These are phyloP conservation scores for Starmerella davenportii DNA, from an alignment of 805 yeast species.

Conservation along the genomic window DNA sequence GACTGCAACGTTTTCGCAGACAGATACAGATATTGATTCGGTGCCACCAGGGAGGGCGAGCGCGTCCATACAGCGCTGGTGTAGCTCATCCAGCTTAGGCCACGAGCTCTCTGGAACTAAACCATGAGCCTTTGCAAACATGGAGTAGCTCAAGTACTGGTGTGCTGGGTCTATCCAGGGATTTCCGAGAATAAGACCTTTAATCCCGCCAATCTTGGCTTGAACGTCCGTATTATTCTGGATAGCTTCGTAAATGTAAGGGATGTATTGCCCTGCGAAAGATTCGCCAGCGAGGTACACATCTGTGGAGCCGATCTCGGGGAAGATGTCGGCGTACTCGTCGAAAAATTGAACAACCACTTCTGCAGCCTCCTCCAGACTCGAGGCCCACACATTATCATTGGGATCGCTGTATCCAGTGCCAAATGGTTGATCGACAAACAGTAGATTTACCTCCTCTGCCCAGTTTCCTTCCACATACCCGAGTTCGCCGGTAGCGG, in stretches of 20 bases:
- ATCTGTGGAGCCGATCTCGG: constrained; percentile 46
- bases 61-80: constrained; percentile 17
- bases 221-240: constrained; percentile 22
- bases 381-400: constrained; percentile 25
- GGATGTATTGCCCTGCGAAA: constrained; percentile 93
- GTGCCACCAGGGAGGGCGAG: constrained; percentile 13
- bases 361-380: constrained; percentile 31
- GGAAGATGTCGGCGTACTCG: constrained; percentile 51
- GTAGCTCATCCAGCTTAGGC: constrained; percentile 17
- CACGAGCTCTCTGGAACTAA: constrained; percentile 26
- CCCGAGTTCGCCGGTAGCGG: constrained; percentile 25
- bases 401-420: constrained; percentile 69
- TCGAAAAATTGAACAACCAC: constrained; percentile 51
- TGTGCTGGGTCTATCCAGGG: constrained; percentile 86
- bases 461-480: constrained; percentile 55
- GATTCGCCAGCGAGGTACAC: constrained; percentile 83
- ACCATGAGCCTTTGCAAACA: constrained; percentile 44
- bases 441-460: constrained; percentile 56
- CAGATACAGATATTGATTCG: constrained; percentile 14
- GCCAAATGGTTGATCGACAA: constrained; percentile 88
- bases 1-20: constrained; percentile 27
- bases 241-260: constrained; percentile 58
- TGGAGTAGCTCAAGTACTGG: constrained; percentile 66
- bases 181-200: constrained; percentile 65
- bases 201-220: constrained; percentile 21